Evolutionary conservation across 805 yeast species (phyloP).

Genomic region (Cyberlindnera japonica): DNA sequence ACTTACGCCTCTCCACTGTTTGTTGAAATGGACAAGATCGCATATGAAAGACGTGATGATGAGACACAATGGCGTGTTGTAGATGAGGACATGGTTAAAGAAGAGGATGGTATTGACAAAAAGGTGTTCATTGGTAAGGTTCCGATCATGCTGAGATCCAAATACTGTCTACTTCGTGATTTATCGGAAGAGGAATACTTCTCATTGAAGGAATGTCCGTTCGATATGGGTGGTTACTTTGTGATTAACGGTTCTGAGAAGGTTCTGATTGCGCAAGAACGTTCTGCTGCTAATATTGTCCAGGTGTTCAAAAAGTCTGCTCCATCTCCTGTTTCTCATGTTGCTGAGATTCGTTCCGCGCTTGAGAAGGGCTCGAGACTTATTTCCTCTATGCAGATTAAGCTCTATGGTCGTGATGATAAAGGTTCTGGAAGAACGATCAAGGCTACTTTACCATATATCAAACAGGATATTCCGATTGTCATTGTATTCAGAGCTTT

Average conservation of each 20-base stretch:
- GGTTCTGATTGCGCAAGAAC: conserved; percentile 96
- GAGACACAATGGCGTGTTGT: conserved; percentile 59
- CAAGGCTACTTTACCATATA: conserved; percentile 93
- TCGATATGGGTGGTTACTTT: conserved; percentile 99
- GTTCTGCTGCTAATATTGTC: conserved; percentile 97
- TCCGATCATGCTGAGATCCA: conserved; percentile 96
- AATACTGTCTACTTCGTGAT: conserved; percentile 89
- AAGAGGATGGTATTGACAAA: conserved; percentile 55
- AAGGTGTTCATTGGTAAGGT: conserved; percentile 94
- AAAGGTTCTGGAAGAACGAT: conserved; percentile 78
- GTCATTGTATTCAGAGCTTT: conserved; percentile 96
- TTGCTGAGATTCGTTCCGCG: conserved; percentile 96
- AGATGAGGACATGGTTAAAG: conserved; percentile 51
- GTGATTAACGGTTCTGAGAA: conserved; percentile 98
- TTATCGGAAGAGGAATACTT: conserved; percentile 90
- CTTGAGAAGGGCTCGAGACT: conserved; percentile 95
- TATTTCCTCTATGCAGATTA: conserved; percentile 90
- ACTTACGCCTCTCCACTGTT: conserved; percentile 95
- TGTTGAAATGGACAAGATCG: conserved; percentile 91
- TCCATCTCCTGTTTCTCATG: conserved; percentile 91
- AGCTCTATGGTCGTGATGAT: conserved; percentile 79
- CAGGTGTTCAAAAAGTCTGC: conserved; percentile 98
- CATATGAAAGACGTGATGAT: conserved; percentile 78
- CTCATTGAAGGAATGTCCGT: conserved; percentile 96
- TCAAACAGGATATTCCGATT: conserved; percentile 94